Evolutionary conservation across 1,284 basidiomycete genomes (phyloP).

Genomic region (Amylostereum chailletii): DNA sequence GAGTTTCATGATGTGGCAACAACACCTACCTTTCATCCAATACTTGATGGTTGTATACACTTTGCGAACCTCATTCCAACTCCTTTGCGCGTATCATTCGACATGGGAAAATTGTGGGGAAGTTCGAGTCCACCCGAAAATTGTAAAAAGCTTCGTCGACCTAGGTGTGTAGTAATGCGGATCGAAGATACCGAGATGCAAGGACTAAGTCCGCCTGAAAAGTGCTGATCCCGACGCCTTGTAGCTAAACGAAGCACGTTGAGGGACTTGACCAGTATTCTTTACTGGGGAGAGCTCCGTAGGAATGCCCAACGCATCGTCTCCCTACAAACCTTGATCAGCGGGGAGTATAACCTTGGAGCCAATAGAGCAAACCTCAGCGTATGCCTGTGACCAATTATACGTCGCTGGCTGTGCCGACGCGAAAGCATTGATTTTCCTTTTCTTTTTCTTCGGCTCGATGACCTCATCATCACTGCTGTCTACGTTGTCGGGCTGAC

Average conservation of each 20-base stretch:
- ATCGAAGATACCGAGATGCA: too few species aligned
- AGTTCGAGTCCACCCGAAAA: too few species aligned
- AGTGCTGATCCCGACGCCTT: too few species aligned
- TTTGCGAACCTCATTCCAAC: too few species aligned
- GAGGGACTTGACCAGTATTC: constrained; percentile 1
- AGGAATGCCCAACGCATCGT: constrained; percentile 7
- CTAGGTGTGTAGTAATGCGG: too few species aligned
- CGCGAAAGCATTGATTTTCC: constrained; percentile 51
- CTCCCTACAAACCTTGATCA: constrained; percentile 5
- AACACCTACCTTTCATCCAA: neutral
- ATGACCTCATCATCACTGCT: constrained; percentile 15
- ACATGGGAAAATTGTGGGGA: too few species aligned
- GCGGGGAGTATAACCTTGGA: neutral
- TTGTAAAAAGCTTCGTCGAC: too few species aligned
- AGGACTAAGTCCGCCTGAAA: too few species aligned
- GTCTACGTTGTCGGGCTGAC: constrained; percentile 3
- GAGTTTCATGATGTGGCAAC: constrained; percentile 18
- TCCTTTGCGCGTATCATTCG: too few species aligned
- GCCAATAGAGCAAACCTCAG: constrained; percentile 22
- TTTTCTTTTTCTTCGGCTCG: constrained; percentile 48
- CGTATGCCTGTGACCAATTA: constrained; percentile 25
- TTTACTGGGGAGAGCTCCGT: constrained; percentile 11
- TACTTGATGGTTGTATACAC: too few species aligned
- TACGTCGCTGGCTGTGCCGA: constrained; percentile 31
- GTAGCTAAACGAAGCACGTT: constrained; percentile 1